A percentile compares a stretch with the other conserved stretches of the same genome.
Conservation (phyloP, 345 rosid species). For the Ceriops decandra region DNA sequence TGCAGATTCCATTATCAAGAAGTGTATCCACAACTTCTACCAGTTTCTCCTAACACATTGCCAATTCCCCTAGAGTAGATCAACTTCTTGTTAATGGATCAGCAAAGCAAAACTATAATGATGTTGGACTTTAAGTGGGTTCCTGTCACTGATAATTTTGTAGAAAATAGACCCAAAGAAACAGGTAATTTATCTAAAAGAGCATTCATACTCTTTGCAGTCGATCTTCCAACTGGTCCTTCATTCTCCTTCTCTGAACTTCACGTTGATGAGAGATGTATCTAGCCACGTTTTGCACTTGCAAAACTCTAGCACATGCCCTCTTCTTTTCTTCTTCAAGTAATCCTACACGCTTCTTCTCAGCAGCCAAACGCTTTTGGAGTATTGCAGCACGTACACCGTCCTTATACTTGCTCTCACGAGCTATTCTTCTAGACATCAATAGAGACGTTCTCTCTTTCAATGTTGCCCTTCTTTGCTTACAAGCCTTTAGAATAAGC, state of each 20-base stretch:
- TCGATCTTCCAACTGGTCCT: conserved; percentile 78
- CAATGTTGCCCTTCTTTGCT: conserved; percentile 62
- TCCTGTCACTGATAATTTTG: too few relatives aligned
- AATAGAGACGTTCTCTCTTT: conserved; percentile 88
- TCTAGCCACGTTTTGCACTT: conserved; percentile 70
- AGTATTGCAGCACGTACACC: conserved; percentile 70
- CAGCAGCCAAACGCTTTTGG: conserved; percentile 94
- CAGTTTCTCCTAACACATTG: too few relatives aligned
- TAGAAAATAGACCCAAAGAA: not conserved
- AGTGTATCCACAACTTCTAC: too few relatives aligned
- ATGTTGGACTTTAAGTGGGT: too few relatives aligned
- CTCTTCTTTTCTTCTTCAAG: conserved; percentile 87
- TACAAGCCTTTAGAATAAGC: conserved; percentile 72
- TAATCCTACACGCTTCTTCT: conserved; percentile 80
- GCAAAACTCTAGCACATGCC: conserved; percentile 71
- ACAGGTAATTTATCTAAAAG: not conserved
- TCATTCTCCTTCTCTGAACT: conserved; percentile 78
- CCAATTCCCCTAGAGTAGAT: too few relatives aligned
- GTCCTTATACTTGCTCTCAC: conserved; percentile 92
- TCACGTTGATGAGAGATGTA: conserved; percentile 78
- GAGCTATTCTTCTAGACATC: conserved; percentile 62
- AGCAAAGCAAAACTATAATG: too few relatives aligned
- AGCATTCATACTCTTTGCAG: conserved; percentile 63
- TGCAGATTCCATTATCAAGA: too few relatives aligned
- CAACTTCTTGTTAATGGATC: too few relatives aligned